phyloP scores from a whole-genome alignment of 345 rosid genomes.

The Sapria himalayana region DNA sequence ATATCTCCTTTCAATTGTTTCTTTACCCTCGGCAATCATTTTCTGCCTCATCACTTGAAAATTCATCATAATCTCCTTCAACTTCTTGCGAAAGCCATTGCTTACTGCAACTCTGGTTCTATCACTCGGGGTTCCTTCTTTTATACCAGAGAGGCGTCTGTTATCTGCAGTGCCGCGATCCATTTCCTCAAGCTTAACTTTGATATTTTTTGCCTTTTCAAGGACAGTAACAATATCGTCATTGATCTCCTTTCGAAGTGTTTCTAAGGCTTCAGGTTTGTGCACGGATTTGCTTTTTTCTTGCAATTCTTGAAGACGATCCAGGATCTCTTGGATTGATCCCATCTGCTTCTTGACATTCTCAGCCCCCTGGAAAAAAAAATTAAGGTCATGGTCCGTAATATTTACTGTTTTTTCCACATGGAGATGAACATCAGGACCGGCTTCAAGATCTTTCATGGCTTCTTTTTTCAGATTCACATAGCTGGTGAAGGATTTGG shows the following conservation, averaged over 20 bases:
- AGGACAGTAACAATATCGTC: slow-evolving; percentile 43
- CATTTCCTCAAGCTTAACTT: slow-evolving; percentile 64
- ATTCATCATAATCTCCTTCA: slow-evolving; percentile 88
- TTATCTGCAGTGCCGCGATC: slow-evolving; percentile 59
- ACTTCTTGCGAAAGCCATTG: slow-evolving; percentile 56
- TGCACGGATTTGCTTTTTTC: slow-evolving; percentile 74
- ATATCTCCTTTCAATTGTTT: slow-evolving; percentile 74
- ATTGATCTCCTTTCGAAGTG: slow-evolving; percentile 46
- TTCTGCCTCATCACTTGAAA: slow-evolving; percentile 77
- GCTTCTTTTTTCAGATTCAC: slow-evolving; percentile 88
- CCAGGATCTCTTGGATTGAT: slow-evolving; percentile 37
- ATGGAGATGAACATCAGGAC: slow-evolving; percentile 41
- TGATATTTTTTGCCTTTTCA: slow-evolving; percentile 38
- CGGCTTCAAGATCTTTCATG: slow-evolving; percentile 78
- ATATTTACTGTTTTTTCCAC: slow-evolving; percentile 25
- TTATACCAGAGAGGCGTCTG: slow-evolving; percentile 54
- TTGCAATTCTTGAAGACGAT: slow-evolving; percentile 38
- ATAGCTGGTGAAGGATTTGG: slow-evolving; percentile 80
- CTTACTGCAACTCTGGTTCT: slow-evolving; percentile 66
- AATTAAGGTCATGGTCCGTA: slow-evolving; percentile 47
- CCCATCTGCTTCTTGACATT: slow-evolving; percentile 65
- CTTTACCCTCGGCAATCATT: slow-evolving; percentile 84
- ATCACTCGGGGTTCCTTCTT: slow-evolving; percentile 62
- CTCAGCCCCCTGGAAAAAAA: slow-evolving; percentile 86
- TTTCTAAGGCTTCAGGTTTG: slow-evolving; percentile 50